Conservation (phyloP, 108 stramenopile genomes). For the Hondaea fermentalgiana region DNA sequence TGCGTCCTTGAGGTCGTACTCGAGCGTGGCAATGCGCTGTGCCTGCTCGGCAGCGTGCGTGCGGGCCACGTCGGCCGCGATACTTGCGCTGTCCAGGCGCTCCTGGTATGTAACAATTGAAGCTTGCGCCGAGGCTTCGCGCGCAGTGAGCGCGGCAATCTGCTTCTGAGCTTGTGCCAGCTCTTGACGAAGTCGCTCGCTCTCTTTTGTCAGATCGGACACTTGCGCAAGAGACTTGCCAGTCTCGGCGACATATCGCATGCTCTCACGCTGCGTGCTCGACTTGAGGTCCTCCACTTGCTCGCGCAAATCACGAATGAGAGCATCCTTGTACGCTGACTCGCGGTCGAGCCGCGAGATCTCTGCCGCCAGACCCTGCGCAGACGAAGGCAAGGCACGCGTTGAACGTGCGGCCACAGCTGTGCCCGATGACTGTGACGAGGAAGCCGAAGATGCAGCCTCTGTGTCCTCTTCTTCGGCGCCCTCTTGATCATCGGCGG, state of each 20-base stretch:
- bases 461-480: no score
- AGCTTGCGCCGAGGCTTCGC: background rate
- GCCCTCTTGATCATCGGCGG: no score
- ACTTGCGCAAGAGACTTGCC: background rate
- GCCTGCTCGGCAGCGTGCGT: background rate
- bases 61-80: background rate
- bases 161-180: background rate
- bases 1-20: background rate
- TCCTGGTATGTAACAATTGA: background rate
- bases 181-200: background rate
- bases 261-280: background rate
- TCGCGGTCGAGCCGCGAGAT: background rate
- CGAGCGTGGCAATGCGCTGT: background rate
- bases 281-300: background rate
- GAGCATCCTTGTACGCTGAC: background rate
- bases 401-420: no score
- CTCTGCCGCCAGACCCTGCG: background rate
- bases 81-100: background rate
- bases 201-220: background rate
- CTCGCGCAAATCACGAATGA: background rate
- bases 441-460: no score
- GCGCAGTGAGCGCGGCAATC: background rate
- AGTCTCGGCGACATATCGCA: background rate
- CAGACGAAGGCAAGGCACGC: no score
- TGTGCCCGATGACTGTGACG: no score